These are phyloP conservation scores for Fraxinus nigra DNA, from an alignment of 305 asterid species.

Conservation along the genomic window DNA sequence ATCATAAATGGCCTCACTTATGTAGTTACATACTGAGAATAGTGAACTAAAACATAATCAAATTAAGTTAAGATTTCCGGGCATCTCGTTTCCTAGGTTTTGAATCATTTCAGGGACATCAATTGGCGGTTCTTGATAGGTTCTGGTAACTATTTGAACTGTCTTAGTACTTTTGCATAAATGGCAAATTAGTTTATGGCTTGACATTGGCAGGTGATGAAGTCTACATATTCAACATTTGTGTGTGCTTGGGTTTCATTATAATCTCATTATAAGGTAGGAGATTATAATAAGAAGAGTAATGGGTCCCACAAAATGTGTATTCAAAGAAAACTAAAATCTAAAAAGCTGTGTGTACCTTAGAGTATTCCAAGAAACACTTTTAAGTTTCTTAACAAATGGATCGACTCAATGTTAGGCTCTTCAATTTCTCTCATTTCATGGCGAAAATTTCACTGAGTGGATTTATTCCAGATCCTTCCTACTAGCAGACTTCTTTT, in stretches of 20 bases:
- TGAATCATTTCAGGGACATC: neutral
- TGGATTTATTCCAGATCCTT: neutral
- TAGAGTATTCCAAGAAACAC: neutral
- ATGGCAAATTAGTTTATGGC: neutral
- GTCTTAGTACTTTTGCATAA: neutral
- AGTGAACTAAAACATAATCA: neutral
- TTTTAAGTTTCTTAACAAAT: neutral
- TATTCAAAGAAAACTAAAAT: neutral
- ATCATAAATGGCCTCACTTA: slow-evolving; percentile 8
- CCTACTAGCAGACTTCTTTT: neutral
- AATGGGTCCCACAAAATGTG: neutral
- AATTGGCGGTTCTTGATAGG: neutral
- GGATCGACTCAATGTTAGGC: neutral
- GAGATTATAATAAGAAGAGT: neutral
- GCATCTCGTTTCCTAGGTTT: neutral
- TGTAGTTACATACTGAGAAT: neutral
- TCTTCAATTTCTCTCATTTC: neutral
- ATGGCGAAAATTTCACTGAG: neutral
- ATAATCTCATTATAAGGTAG: neutral
- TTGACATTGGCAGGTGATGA: neutral
- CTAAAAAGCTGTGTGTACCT: neutral
- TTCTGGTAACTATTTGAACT: neutral
- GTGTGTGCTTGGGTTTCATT: neutral
- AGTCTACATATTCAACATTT: neutral
- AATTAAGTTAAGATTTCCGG: neutral